These are phyloP conservation scores for Boletus calvinii DNA, from an alignment of 1,284 basidiomycete genomes.

Conservation along the genomic window DNA sequence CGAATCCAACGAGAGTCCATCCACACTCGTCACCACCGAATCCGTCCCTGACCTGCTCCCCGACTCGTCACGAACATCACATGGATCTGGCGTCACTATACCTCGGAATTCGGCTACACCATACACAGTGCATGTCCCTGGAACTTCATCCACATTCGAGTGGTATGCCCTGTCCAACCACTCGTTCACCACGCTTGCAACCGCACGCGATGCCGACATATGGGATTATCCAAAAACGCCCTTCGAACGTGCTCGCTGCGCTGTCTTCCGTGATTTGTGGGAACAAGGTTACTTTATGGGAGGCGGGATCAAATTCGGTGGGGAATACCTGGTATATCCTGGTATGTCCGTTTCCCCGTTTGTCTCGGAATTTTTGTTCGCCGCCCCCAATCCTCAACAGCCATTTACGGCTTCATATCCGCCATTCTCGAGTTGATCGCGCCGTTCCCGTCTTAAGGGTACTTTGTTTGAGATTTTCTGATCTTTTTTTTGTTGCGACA, in stretches of 20 bases:
- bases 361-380: neutral
- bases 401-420: neutral
- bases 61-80: constrained; percentile 8
- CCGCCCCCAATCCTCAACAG: neutral
- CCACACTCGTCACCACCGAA: constrained; percentile 20
- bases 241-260: constrained; percentile 70
- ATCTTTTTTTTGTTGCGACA: constrained; percentile 3
- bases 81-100: neutral
- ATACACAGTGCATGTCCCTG: constrained; percentile 61
- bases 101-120: constrained; percentile 26
- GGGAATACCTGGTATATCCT: constrained; percentile 95
- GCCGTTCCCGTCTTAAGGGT: constrained; percentile 1
- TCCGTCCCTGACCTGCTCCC: constrained; percentile 8
- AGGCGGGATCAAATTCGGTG: constrained; percentile 90
- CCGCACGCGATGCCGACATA: constrained; percentile 64
- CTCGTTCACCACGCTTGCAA: constrained; percentile 55
- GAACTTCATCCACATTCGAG: constrained; percentile 53
- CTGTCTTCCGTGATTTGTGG: constrained; percentile 80
- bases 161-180: constrained; percentile 56
- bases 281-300: constrained; percentile 84
- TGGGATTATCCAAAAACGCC: constrained; percentile 75
- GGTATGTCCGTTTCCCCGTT: constrained; percentile 48
- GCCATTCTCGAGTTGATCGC: neutral
- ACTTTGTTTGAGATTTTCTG: constrained; percentile 1
- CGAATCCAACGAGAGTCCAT: constrained; percentile 22